These are phyloP conservation scores for Chenopodium album DNA, from an alignment of 148 eudicot species.

Conservation along the genomic window DNA sequence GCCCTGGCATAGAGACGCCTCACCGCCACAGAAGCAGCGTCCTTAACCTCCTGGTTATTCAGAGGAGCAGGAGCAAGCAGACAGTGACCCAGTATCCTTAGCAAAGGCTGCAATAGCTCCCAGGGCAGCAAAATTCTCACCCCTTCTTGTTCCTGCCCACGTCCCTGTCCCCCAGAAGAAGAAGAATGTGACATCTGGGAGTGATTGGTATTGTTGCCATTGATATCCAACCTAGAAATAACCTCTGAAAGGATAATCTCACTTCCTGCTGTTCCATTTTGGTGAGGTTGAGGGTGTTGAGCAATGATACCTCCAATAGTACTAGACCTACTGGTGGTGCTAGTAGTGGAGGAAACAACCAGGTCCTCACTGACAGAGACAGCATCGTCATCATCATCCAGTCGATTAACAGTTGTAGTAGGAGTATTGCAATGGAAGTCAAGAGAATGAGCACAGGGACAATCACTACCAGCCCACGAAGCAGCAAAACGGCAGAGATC, in stretches of 20 bases:
- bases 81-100: slow-evolving; percentile 87
- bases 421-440: slow-evolving; percentile 28
- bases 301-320: slow-evolving; percentile 10
- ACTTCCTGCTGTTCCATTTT: slow-evolving; percentile 5
- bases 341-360: background rate
- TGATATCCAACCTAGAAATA: background rate
- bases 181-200: background rate
- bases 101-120: slow-evolving; percentile 81
- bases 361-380: slow-evolving; percentile 16
- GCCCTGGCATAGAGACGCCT: slow-evolving; percentile 75
- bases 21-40: slow-evolving; percentile 64
- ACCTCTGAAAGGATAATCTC: slow-evolving; percentile 11
- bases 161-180: background rate
- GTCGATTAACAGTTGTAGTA: background rate
- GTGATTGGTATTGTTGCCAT: slow-evolving; percentile 9
- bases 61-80: slow-evolving; percentile 66
- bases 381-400: slow-evolving; percentile 18
- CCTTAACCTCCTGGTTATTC: slow-evolving; percentile 52
- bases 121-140: slow-evolving; percentile 73
- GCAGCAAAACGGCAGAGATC: slow-evolving; percentile 69
- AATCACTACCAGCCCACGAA: slow-evolving; percentile 77
- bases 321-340: background rate
- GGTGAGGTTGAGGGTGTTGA: slow-evolving; percentile 9
- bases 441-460: slow-evolving; percentile 50
- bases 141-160: slow-evolving; percentile 15